Conservation (phyloP, 805 yeast genomes). For the Zygotorulaspora florentina region DNA sequence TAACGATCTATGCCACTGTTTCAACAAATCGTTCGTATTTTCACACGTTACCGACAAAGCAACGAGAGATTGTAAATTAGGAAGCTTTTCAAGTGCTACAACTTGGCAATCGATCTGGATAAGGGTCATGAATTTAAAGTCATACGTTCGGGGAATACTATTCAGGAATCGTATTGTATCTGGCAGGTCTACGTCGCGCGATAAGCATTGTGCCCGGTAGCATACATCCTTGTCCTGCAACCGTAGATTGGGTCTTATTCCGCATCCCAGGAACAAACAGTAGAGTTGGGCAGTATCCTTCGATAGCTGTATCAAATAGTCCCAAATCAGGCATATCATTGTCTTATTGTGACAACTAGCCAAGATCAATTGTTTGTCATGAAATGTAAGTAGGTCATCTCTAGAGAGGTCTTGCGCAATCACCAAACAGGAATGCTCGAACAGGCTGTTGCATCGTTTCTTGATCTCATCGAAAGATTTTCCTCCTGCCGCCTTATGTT, state of each 20-base stretch:
- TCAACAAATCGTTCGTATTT: constrained; percentile 5
- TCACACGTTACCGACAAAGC: constrained; percentile 8
- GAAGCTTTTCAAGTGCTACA: constrained; percentile 2
- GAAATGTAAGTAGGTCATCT: not conserved
- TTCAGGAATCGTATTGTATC: constrained; percentile 8
- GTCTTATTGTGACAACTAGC: not conserved
- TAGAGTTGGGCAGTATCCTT: constrained; percentile 5
- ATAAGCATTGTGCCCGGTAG: not conserved
- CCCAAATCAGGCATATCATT: constrained; percentile 6
- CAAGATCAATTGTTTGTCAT: not conserved
- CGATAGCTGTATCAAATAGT: not conserved
- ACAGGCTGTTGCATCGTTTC: not conserved
- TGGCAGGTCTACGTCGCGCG: not conserved
- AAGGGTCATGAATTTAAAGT: constrained; percentile 4
- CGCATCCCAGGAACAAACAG: not conserved
- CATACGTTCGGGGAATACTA: not conserved
- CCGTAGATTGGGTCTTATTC: not conserved
- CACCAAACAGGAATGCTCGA: constrained; percentile 1
- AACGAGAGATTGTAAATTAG: constrained; percentile 7
- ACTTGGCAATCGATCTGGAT: constrained; percentile 3
- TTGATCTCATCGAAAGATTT: not conserved
- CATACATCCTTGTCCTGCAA: not conserved
- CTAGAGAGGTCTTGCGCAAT: not conserved
- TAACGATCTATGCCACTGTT: constrained; percentile 11
- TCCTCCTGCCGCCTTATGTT: too few species aligned